These are phyloP conservation scores for Fusarium fracticaudum DNA, from an alignment of 2,329 filamentous ascomycete genomes.

Conservation along the genomic window DNA sequence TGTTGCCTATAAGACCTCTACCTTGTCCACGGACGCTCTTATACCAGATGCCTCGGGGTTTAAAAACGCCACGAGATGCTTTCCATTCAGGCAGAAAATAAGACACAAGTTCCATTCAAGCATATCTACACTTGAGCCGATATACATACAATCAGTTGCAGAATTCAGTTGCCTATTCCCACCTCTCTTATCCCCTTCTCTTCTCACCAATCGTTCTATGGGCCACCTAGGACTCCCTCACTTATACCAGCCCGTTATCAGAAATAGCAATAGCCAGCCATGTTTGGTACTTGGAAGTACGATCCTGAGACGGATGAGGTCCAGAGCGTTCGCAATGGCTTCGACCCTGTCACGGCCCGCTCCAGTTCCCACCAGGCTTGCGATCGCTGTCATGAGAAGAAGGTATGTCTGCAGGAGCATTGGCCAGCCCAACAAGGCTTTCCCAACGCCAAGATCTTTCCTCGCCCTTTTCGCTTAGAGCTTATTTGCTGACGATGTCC, in stretches of 20 bases:
- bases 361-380: conserved; percentile 53
- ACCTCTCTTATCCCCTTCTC: neutral
- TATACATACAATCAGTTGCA: neutral
- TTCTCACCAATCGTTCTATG: conserved; percentile 4
- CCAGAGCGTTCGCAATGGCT: conserved; percentile 49
- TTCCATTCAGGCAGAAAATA: conserved; percentile 27
- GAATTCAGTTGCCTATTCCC: conserved; percentile 10
- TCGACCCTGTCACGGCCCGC: conserved; percentile 50
- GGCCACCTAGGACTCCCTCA: conserved; percentile 8
- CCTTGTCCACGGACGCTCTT: neutral
- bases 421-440: neutral
- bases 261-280: conserved; percentile 39
- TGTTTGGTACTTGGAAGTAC: conserved; percentile 54
- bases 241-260: neutral
- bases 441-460: neutral
- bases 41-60: conserved; percentile 21
- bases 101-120: conserved; percentile 8
- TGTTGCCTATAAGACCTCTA: conserved; percentile 34
- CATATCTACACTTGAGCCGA: conserved; percentile 2
- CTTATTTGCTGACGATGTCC: conserved; percentile 14
- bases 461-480: neutral
- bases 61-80: conserved; percentile 34
- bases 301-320: conserved; percentile 51
- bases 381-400: conserved; percentile 52
- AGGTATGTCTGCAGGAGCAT: conserved; percentile 39